Evolutionary conservation across 768 basidiomycete species (phyloP), one percentile per base, ranked within the genome.

Genomic region (Russula compacta): DNA sequence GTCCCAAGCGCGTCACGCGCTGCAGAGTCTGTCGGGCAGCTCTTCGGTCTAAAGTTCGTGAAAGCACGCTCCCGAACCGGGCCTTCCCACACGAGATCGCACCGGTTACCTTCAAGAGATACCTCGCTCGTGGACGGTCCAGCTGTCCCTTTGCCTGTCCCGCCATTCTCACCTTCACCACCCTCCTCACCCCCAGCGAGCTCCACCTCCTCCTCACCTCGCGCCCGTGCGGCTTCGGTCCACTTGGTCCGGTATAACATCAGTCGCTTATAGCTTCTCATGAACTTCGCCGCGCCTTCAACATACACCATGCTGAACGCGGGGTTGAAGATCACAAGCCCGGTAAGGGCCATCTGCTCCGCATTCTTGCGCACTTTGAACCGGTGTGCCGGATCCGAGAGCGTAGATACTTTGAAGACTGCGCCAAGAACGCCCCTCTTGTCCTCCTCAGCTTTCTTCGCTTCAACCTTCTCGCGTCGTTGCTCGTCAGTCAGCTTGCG

Each of bases 291-390:
- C 0, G 89, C 89, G 43, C 97, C 97, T 71, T 99, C 97, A 59
- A 97, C 91, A 67, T 95, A 89, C 50, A 99, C 84, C 77, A 98
- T 80, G 68, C 81, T 86, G 78, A 98, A 98, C 35, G 81, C 74
- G 0, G 93, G 88, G 70, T 95, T 85, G 81, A 93, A 92, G 69
- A 97, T 87, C 69, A 90, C 93, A 39, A 95, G 76, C 10, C 97
- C 97, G 0, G 91, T 86, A 14, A 98, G 78, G 62, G 83, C 85
- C 71, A 87, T 79, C 71, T 97, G 93, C 69, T 95, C 90, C 1
- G 97, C 97, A 68, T 98, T 98, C 78, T 91, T 94, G 60, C 90
- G 85, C 55, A 98, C 90, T 77, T 98, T 99, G 80, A 92, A 98
- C 62, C 90, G 86, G 68, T 99, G 97, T 11, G 90, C 80, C 1